Conservation (phyloP, 2,329 filamentous ascomycete species). For the Arthrobotrys megalospora region DNA sequence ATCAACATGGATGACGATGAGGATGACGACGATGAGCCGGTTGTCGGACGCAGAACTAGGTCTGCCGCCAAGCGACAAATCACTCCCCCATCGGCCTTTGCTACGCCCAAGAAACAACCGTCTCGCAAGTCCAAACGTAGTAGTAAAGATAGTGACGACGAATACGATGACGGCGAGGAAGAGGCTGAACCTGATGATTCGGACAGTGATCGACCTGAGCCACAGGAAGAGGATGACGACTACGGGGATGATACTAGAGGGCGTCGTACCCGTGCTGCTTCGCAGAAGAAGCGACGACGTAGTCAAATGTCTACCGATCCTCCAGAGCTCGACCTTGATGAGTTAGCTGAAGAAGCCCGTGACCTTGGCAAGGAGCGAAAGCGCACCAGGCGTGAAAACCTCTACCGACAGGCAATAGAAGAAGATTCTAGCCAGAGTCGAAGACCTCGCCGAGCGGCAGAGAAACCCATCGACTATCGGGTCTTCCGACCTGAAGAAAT, state of each 20-base stretch:
- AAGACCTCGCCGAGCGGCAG: slow-evolving; percentile 69
- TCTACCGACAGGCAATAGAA: slow-evolving; percentile 74
- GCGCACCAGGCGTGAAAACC: slow-evolving; percentile 70
- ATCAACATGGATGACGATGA: slow-evolving; percentile 65
- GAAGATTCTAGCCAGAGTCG: slow-evolving; percentile 72
- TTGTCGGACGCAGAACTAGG: slow-evolving; percentile 43
- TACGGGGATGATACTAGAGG: slow-evolving; percentile 36
- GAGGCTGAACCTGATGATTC: slow-evolving; percentile 40
- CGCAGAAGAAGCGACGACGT: slow-evolving; percentile 50
- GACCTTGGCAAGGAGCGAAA: slow-evolving; percentile 75
- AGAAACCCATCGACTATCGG: slow-evolving; percentile 85
- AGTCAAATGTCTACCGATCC: slow-evolving; percentile 49
- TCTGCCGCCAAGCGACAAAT: slow-evolving; percentile 37
- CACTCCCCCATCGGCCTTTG: slow-evolving; percentile 42
- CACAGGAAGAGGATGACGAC: slow-evolving; percentile 52
- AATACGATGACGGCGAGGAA: slow-evolving; percentile 59
- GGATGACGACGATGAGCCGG: slow-evolving; percentile 65
- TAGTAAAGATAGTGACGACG: slow-evolving; percentile 57
- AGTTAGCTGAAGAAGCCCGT: slow-evolving; percentile 77
- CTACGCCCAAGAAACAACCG: slow-evolving; percentile 49
- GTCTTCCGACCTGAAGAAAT: slow-evolving; percentile 82
- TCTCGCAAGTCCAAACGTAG: slow-evolving; percentile 57
- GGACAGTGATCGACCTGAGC: slow-evolving; percentile 39
- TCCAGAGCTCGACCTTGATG: slow-evolving; percentile 73
- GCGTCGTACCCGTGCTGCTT: slow-evolving; percentile 45